phyloP scores from a whole-genome alignment of 1,284 basidiomycete species.

The Ceraceosorus guamensis region DNA sequence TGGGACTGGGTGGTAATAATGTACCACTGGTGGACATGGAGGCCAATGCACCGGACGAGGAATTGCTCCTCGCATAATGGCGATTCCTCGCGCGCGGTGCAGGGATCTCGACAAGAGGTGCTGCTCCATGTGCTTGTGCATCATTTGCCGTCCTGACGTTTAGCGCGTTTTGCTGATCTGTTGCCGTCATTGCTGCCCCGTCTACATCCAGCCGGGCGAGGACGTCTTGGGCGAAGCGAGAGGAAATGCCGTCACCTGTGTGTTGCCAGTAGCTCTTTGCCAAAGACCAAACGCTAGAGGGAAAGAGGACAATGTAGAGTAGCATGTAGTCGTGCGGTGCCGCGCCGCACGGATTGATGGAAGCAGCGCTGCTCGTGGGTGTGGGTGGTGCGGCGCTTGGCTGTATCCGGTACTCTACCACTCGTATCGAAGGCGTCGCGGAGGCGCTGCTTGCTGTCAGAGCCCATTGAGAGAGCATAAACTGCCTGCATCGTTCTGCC shows the following conservation, averaged over 20 bases:
- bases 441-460: not conserved
- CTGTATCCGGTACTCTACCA: not conserved
- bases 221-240: constrained; percentile 75
- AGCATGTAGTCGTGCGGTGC: constrained; percentile 4
- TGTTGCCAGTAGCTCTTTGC: constrained; percentile 97
- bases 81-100: constrained; percentile 16
- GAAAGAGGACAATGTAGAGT: constrained; percentile 70
- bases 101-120: not conserved
- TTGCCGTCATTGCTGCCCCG: too few relatives aligned
- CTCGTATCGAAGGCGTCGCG: not conserved
- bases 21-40: constrained; percentile 7
- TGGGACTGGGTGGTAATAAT: not conserved
- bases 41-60: constrained; percentile 1
- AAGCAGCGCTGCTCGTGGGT: not conserved
- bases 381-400: not conserved
- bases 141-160: not conserved
- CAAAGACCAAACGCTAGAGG: constrained; percentile 57
- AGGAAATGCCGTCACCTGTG: constrained; percentile 80
- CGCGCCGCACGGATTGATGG: constrained; percentile 1
- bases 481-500: constrained; percentile 38
- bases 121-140: not conserved
- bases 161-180: too few relatives aligned
- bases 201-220: constrained; percentile 52
- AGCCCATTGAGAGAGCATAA: constrained; percentile 27
- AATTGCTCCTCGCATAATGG: constrained; percentile 16